A percentile compares a stretch with the other conserved stretches of the same genome.
Conservation (phyloP, 768 basidiomycete species). For the Auricularia sp. region DNA sequence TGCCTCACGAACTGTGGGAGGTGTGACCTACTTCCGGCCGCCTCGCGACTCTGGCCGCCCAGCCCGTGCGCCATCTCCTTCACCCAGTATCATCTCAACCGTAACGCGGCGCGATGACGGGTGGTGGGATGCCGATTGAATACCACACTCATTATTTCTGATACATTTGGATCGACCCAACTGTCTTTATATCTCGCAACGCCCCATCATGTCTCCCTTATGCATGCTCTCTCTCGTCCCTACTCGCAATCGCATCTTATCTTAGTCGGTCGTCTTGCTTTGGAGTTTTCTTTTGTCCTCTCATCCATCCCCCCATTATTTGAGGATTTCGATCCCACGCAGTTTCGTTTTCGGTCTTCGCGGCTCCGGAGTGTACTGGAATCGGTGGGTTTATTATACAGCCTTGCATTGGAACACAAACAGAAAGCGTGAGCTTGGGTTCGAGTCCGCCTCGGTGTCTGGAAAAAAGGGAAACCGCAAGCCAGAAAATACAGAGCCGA, state of each 20-base stretch:
- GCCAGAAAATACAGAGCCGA: background rate
- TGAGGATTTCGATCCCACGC: background rate
- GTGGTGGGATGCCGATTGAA: constrained; percentile 12
- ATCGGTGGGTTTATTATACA: background rate
- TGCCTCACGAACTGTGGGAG: background rate
- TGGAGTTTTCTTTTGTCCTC: background rate
- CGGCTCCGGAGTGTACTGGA: background rate
- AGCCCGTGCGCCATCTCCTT: constrained; percentile 10
- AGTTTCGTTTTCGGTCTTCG: background rate
- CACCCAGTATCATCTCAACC: constrained; percentile 13
- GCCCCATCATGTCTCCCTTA: background rate
- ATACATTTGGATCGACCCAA: background rate
- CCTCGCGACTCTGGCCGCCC: background rate
- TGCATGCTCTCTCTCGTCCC: background rate
- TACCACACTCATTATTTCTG: background rate
- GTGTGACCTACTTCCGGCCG: background rate
- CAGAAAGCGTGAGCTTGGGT: background rate
- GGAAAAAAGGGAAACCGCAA: background rate
- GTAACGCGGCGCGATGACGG: constrained; percentile 14
- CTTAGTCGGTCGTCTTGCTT: background rate
- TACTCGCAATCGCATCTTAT: background rate
- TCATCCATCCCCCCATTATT: background rate
- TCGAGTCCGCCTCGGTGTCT: background rate
- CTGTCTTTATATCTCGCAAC: constrained; percentile 2
- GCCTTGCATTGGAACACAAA: background rate